Percentiles rank a stretch among this genome's conserved stretches.
Evolutionary conservation across 768 basidiomycete species (phyloP).

Genomic region (Exidia glandulosa): DNA sequence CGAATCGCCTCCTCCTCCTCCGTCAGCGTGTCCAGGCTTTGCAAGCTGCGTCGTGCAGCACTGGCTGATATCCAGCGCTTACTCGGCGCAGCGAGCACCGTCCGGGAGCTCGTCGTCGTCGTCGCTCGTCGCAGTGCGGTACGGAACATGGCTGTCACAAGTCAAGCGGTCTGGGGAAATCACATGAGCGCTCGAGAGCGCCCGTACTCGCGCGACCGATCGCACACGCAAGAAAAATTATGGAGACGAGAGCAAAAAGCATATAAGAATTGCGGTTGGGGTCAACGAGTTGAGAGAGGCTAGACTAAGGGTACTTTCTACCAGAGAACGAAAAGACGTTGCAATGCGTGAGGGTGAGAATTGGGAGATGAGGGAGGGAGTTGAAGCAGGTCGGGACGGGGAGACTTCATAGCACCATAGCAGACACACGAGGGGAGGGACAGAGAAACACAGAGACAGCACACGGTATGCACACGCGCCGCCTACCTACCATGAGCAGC

Average conservation of each 20-base stretch:
- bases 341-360: background rate
- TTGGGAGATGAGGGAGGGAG: background rate
- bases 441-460: background rate
- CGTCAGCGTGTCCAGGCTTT: conserved; percentile 70
- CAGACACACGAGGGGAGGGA: background rate
- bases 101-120: background rate
- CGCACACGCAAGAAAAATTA: too few relatives aligned
- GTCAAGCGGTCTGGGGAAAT: background rate
- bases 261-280: background rate
- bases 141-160: background rate
- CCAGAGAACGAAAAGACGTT: background rate
- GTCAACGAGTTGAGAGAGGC: too few relatives aligned
- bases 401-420: background rate
- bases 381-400: too few relatives aligned
- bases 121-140: background rate
- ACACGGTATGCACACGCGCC: background rate
- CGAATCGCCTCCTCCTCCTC: conserved; percentile 93
- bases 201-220: too few relatives aligned
- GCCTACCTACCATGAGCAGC: too few relatives aligned
- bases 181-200: too few relatives aligned
- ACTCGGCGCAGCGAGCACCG: background rate
- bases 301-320: background rate
- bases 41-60: background rate
- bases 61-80: conserved; percentile 1
- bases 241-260: background rate